A percentile compares a stretch with the other conserved stretches of the same genome.
Conservation (phyloP, 2,329 filamentous ascomycete species). For the Cladorrhinum sp. region DNA sequence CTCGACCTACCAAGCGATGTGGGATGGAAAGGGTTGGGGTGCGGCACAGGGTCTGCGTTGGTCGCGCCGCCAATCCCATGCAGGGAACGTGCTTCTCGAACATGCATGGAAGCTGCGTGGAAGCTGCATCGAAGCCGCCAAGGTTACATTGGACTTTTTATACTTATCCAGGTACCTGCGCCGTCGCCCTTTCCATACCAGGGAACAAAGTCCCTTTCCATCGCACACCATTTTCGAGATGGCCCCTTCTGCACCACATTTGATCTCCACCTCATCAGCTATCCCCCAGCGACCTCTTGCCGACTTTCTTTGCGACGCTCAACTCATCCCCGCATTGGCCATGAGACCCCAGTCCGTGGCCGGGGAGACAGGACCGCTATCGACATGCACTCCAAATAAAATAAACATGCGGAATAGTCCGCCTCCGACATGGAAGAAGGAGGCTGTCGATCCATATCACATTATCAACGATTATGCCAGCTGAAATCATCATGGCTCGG, state of each 20-base stretch:
- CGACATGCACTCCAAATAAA: background rate
- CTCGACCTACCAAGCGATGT: background rate
- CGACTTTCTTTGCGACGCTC: slow-evolving; percentile 2
- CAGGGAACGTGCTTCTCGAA: slow-evolving; percentile 10
- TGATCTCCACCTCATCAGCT: background rate
- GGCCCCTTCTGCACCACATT: slow-evolving; percentile 1
- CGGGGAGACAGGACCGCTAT: slow-evolving; percentile 7
- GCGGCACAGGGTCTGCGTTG: slow-evolving; percentile 6
- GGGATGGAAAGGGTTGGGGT: background rate
- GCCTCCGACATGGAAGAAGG: slow-evolving; percentile 14
- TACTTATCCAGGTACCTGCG: slow-evolving; percentile 20
- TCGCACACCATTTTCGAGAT: slow-evolving; percentile 5
- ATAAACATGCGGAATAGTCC: slow-evolving; percentile 17
- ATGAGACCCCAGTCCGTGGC: slow-evolving; percentile 6
- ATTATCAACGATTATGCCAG: slow-evolving; percentile 15
- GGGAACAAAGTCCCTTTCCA: slow-evolving; percentile 7
- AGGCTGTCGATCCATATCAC: background rate
- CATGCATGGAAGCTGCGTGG: slow-evolving; percentile 16
- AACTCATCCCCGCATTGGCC: slow-evolving; percentile 1
- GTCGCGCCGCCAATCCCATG: slow-evolving; percentile 10
- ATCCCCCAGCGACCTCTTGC: slow-evolving; percentile 1
- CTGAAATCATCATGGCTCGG: slow-evolving; percentile 15
- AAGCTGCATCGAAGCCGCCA: slow-evolving; percentile 15
- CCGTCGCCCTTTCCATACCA: background rate
- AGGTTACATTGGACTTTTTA: slow-evolving; percentile 21